Evolutionary conservation across 106 monocot genomes (phyloP), one percentile per base, ranked within the genome.

Genomic region (Platanthera guangdongensis): DNA sequence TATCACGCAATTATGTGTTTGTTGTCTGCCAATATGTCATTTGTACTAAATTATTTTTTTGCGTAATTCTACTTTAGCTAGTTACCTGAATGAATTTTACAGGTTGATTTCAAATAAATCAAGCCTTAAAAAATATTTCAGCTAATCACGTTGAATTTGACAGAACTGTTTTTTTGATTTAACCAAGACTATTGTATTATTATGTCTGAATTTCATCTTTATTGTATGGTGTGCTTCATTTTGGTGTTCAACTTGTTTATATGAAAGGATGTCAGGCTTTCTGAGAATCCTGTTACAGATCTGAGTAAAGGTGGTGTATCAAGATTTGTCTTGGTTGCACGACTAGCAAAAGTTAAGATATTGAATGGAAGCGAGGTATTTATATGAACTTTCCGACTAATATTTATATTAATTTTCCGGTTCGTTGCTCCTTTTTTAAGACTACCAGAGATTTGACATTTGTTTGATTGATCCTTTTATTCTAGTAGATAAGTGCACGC

Each of bases 321-420:
- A 78, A 89, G 97, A 65, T 99, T 88, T 88, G 83, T 86, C 72
- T 75, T 90, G 75, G 63, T 99, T 89, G 97, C 97, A 48, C 88
- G 94, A 49, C 80, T 99, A 48, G 78, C 86, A 69, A 99, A 99
- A 80, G 84, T 90, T 21, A 77, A 86, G 72, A 90, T 92, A 71
- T 81, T 99, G 51, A 99, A 99, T 84, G 97, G 97, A 16, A 99
- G 97, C 82, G 91, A 94, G 97, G 97, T 94, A 90, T 15, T 5
- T 70, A 57, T 49, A 49, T 74, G 11, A 67, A 65, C 51, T 21
- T 81, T 75, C 13, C 8, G 10, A 14, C 18, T 13, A 54, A 7
- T 10, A 13, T 21, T 45, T 71, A 4, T 39, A 39, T 39, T 39
- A 39, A 39, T 39, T 39, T 65, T 32, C 11, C 28, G 0, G 8